These are phyloP conservation scores for Dillenia turbinata DNA, from an alignment of 164 flowering plant species.

Conservation along the genomic window DNA sequence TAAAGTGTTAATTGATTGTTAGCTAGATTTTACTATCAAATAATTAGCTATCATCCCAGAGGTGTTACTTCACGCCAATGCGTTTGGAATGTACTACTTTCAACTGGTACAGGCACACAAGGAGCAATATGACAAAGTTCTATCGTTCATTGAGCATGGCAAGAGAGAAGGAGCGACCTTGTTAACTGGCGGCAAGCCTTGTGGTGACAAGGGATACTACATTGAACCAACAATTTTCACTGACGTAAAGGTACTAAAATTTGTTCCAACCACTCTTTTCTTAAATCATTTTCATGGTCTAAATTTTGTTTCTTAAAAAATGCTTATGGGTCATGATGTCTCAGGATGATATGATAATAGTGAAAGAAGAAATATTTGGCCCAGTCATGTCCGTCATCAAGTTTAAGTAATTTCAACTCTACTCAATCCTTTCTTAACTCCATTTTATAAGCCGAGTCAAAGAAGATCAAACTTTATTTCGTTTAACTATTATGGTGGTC, in stretches of 20 bases:
- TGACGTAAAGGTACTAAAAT: background rate
- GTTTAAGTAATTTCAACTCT: constrained; percentile 16
- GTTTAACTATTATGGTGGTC: background rate
- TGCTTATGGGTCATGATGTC: too few species aligned
- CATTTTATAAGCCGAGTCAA: background rate
- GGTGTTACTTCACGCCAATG: background rate
- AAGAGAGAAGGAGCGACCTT: constrained; percentile 6
- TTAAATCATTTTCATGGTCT: too few species aligned
- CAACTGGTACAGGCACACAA: background rate
- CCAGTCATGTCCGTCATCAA: constrained; percentile 24
- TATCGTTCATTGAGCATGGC: constrained; percentile 4
- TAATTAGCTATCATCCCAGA: too few species aligned
- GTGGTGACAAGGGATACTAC: constrained; percentile 10
- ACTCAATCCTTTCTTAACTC: background rate
- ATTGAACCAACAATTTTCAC: constrained; percentile 12
- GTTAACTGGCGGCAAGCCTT: constrained; percentile 2
- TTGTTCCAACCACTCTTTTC: too few species aligned
- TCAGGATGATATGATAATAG: constrained; percentile 26
- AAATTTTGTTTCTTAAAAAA: too few species aligned
- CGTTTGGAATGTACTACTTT: too few species aligned
- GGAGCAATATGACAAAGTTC: constrained; percentile 6
- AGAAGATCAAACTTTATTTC: background rate
- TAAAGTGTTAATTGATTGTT: too few species aligned
- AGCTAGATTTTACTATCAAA: too few species aligned
- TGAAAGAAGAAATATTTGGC: constrained; percentile 27